Conservation (phyloP, 1,284 basidiomycete species). For the Ceratobasidium sp. region DNA sequence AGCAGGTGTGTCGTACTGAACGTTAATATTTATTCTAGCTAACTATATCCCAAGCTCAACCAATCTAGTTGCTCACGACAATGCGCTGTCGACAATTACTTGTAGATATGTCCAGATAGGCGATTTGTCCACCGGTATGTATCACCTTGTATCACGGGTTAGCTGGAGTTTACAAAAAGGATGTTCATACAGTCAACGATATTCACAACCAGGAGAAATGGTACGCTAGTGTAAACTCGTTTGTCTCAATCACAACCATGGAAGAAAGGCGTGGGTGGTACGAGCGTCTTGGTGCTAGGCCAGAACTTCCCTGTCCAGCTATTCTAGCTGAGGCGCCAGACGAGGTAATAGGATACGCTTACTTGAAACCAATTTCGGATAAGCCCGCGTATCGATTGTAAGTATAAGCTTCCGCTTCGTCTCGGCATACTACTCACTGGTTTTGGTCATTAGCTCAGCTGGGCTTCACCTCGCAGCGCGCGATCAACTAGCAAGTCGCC, state of each 20-base stretch:
- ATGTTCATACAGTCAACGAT: background rate
- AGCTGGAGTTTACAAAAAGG: background rate
- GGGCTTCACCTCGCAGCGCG: background rate
- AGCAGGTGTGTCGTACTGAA: background rate
- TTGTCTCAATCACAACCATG: background rate
- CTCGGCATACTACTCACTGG: background rate
- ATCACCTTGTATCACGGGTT: background rate
- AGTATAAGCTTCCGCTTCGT: background rate
- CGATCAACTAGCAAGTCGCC: no score
- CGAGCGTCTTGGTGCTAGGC: background rate
- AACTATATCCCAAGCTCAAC: background rate
- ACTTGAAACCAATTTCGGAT: background rate
- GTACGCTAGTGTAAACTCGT: background rate
- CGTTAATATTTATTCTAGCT: background rate
- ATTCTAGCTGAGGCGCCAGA: background rate
- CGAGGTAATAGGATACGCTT: background rate
- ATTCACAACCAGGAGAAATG: background rate
- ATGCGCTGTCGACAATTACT: background rate
- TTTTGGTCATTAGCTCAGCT: background rate
- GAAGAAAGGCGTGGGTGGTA: background rate
- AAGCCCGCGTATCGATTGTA: background rate
- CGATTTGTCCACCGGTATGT: background rate
- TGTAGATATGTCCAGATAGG: background rate
- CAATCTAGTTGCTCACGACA: background rate
- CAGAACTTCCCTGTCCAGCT: background rate